phyloP scores from a whole-genome alignment of 257 asterid species.

The Solanum gandarillasii region DNA sequence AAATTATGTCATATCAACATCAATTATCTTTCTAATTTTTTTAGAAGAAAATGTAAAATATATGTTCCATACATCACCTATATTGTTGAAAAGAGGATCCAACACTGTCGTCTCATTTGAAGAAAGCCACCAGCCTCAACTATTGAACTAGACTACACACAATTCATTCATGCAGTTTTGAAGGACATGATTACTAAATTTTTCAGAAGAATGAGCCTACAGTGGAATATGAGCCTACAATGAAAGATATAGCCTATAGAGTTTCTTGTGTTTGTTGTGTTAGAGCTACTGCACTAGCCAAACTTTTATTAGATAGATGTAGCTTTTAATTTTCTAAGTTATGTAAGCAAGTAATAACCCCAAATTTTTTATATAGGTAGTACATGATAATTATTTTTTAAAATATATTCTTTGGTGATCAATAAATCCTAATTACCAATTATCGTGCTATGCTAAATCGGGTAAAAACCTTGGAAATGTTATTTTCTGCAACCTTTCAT shows the following conservation, averaged over 20 bases:
- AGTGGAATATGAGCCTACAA: no score
- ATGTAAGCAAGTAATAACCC: neutral
- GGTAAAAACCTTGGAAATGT: no score
- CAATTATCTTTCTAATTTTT: neutral
- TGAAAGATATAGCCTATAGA: neutral
- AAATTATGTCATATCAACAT: neutral
- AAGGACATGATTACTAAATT: no score
- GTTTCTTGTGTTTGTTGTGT: neutral
- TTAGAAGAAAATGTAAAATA: neutral
- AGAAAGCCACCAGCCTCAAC: neutral
- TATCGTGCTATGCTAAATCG: no score
- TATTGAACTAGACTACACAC: neutral
- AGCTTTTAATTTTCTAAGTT: neutral
- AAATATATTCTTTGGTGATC: neutral
- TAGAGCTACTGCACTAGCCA: no score
- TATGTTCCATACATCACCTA: conserved; percentile 19
- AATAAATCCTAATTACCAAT: neutral
- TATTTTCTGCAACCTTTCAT: no score
- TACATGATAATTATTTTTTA: no score
- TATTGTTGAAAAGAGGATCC: conserved; percentile 78
- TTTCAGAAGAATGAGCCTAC: neutral
- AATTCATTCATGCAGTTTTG: no score
- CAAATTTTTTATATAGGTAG: neutral
- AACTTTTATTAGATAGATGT: neutral
- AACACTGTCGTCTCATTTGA: conserved; percentile 70